Evolutionary conservation across 1,284 basidiomycete species (phyloP).

Genomic region (Ceratobasidium sp.): DNA sequence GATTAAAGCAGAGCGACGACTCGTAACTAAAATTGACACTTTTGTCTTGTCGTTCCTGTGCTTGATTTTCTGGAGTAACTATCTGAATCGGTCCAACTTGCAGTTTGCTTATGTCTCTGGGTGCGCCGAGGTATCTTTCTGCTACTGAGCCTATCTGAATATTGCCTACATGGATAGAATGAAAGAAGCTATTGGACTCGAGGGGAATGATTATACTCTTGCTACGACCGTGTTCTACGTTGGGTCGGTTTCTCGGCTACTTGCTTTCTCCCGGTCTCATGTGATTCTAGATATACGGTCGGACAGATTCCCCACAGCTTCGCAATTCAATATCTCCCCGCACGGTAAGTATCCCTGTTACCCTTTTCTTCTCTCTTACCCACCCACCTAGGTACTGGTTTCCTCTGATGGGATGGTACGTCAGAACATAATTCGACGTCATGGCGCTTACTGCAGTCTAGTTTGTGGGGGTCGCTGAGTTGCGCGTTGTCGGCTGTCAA

Average conservation of each 20-base stretch:
- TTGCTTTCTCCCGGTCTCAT: too few relatives aligned
- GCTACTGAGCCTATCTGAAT: not conserved
- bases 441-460: not conserved
- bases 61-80: constrained; percentile 32
- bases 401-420: constrained; percentile 27
- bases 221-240: constrained; percentile 21
- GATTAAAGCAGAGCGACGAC: constrained; percentile 16
- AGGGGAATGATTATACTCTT: constrained; percentile 30
- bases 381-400: constrained; percentile 9
- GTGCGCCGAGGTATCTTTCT: not conserved
- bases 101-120: constrained; percentile 36
- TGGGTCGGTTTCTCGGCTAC: not conserved
- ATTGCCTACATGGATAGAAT: not conserved
- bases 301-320: constrained; percentile 35
- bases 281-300: constrained; percentile 3
- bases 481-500: constrained; percentile 28
- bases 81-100: constrained; percentile 29
- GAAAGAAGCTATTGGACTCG: constrained; percentile 27
- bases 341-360: not conserved
- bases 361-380: not conserved
- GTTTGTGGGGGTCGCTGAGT: constrained; percentile 26
- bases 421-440: not conserved
- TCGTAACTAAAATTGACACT: constrained; percentile 29
- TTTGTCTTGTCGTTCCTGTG: constrained; percentile 30
- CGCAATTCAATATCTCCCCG: constrained; percentile 29